Evolutionary conservation across 306 rosid species (phyloP), one percentile per base, ranked within the genome.

Genomic region (Urtica urens): DNA sequence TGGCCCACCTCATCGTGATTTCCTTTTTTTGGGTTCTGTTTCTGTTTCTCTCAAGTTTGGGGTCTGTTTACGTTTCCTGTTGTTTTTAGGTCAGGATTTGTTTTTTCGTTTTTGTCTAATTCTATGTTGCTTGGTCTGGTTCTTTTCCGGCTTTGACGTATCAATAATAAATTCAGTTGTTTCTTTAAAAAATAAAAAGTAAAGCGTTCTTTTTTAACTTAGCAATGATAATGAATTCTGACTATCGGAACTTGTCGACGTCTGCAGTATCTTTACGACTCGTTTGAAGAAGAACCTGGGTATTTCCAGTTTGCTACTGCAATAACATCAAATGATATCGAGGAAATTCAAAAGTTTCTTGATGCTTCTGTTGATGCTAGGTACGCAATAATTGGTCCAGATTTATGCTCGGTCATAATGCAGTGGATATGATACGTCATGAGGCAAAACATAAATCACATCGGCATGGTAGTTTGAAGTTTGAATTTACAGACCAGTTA

Each of bases 321-420:
- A 71, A 73, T 82, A 71, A 85, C 73, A 49, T 81, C 99, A 60
- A 90, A 67, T 49, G 93, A 90, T 72, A 67, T 90, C 16, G 99
- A 85, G 62, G 99, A 84, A 70, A 75, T 90, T 72, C 99, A 90
- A 38, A 77, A 60, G 17, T 90, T 90, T 76, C 94, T 85, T 37
- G 83, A 90, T 51, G 49, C 69, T 39, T 69, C 99, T 45, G 84
- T 90, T 58, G 75, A 51, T 55, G 63, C 65, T 51, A 77, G 99
- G 99, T 85, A 51, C 59, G 59, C 26, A 21, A 21, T 55, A 53
- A 22, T 27, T 69, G 51, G 47, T 49, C 51, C 40, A 46, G n/a
- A 51, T 60, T 46, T 23, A 28, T 66, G 52, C 0, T 44, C 4
- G 52, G 35, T 64, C 50, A 38, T 35, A 15, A 25, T 19, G 26